These are phyloP conservation scores for Fusarium nelsonii DNA, from an alignment of 2,329 filamentous ascomycete species.

Conservation along the genomic window DNA sequence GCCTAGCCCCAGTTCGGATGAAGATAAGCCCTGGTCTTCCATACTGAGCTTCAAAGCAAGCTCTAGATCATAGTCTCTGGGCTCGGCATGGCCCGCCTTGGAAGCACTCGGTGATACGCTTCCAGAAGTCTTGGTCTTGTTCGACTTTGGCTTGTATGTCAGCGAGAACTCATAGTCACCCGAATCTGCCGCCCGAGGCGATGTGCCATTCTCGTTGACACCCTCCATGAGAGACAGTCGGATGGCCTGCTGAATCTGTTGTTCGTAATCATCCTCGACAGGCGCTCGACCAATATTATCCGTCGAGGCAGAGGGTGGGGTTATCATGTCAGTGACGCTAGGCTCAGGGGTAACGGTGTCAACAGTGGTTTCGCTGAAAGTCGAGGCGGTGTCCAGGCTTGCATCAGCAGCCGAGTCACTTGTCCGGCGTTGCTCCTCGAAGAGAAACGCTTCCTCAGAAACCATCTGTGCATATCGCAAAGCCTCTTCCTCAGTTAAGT, in stretches of 20 bases:
- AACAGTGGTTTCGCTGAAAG: conserved; percentile 55
- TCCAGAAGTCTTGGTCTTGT: conserved; percentile 56
- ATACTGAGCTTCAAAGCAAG: conserved; percentile 71
- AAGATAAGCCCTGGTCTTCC: conserved; percentile 61
- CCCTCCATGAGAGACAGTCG: conserved; percentile 71
- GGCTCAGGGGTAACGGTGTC: conserved; percentile 68
- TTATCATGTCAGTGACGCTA: conserved; percentile 60
- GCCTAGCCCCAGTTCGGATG: conserved; percentile 20
- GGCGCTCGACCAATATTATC: conserved; percentile 20
- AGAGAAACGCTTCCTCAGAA: conserved; percentile 69
- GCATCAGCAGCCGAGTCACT: conserved; percentile 65
- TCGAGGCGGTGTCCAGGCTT: conserved; percentile 59
- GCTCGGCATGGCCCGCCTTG: conserved; percentile 45
- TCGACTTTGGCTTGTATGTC: conserved; percentile 59
- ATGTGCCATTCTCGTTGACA: conserved; percentile 61
- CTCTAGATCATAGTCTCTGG: conserved; percentile 68
- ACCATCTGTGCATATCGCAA: conserved; percentile 74
- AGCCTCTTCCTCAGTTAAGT: conserved; percentile 74
- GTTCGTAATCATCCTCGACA: conserved; percentile 67
- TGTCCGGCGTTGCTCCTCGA: conserved; percentile 68
- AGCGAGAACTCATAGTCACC: conserved; percentile 66
- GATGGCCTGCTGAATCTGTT: conserved; percentile 72
- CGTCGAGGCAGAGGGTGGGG: conserved; percentile 34
- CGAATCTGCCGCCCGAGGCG: conserved; percentile 60
- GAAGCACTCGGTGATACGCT: conserved; percentile 53